These are phyloP conservation scores for Dysphania ambrosioides DNA, from an alignment of 148 eudicot species.

Conservation along the genomic window DNA sequence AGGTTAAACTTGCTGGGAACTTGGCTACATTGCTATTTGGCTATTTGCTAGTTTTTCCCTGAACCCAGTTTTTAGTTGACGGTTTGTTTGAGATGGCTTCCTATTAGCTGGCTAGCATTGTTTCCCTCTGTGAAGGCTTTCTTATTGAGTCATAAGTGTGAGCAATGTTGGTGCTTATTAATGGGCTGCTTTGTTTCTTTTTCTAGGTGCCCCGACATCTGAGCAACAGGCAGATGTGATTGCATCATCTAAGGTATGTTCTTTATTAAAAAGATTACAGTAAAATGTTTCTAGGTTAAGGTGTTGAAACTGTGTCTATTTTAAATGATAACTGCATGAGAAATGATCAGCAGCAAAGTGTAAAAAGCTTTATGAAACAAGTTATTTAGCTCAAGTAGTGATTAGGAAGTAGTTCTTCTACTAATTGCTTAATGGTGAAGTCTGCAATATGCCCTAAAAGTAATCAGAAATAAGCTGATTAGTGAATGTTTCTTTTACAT, in stretches of 20 bases:
- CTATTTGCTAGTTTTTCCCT: background rate
- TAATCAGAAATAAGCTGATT: background rate
- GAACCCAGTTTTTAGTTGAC: background rate
- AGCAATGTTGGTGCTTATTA: constrained; percentile 1
- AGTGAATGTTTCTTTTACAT: background rate
- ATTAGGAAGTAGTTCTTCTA: background rate
- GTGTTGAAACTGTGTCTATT: background rate
- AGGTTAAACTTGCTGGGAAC: background rate
- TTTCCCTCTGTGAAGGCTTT: background rate
- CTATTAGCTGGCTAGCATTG: background rate
- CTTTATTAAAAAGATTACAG: background rate
- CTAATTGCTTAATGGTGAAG: background rate
- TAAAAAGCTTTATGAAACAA: background rate
- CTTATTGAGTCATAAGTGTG: background rate
- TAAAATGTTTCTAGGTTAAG: background rate
- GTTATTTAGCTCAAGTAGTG: background rate
- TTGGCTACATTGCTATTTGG: background rate
- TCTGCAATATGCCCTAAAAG: background rate
- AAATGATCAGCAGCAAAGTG: no score
- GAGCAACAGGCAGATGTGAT: constrained; percentile 68
- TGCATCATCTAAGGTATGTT: constrained; percentile 75
- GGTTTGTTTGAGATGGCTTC: background rate
- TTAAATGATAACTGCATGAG: background rate
- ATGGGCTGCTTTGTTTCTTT: background rate
- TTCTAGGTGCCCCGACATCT: constrained; percentile 59